Percentiles rank a stretch among this genome's conserved stretches.
Conservation (phyloP, 1,284 basidiomycete genomes). For the Malassezia obtusa region DNA sequence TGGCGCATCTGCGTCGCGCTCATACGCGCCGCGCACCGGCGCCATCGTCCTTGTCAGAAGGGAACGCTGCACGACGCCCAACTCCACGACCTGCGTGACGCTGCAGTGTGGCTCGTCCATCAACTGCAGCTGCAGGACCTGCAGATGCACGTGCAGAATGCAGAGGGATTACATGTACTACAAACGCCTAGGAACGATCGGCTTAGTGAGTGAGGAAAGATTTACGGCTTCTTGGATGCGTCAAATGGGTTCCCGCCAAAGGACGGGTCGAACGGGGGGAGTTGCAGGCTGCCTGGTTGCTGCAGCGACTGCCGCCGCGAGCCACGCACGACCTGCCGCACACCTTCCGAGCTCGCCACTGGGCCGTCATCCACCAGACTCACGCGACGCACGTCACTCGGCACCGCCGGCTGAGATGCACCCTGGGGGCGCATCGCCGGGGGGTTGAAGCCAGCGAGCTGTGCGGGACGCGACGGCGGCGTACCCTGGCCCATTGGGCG, state of each 20-base stretch:
- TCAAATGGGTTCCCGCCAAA: conserved; percentile 4
- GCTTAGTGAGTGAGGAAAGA: background rate
- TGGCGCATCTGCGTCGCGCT: background rate
- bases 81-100: background rate
- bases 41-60: background rate
- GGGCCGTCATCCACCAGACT: conserved; percentile 45
- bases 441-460: too few species aligned
- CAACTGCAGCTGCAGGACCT: background rate
- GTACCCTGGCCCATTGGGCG: background rate
- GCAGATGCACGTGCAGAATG: background rate
- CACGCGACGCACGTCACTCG: conserved; percentile 23
- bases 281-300: background rate
- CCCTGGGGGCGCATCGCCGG: background rate
- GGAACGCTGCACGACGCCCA: too few species aligned
- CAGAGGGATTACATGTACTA: background rate
- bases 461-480: conserved; percentile 12
- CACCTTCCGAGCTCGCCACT: conserved; percentile 27
- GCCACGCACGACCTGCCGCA: conserved; percentile 40
- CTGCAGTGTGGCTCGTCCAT: background rate
- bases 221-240: background rate
- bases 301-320: conserved; percentile 26
- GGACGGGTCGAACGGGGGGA: background rate
- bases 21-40: background rate
- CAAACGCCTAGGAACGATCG: too few species aligned
- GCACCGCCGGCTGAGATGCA: conserved; percentile 4